phyloP scores from a whole-genome alignment of 163 green algal species.

The Chlamydomonas reinhardtii region DNA sequence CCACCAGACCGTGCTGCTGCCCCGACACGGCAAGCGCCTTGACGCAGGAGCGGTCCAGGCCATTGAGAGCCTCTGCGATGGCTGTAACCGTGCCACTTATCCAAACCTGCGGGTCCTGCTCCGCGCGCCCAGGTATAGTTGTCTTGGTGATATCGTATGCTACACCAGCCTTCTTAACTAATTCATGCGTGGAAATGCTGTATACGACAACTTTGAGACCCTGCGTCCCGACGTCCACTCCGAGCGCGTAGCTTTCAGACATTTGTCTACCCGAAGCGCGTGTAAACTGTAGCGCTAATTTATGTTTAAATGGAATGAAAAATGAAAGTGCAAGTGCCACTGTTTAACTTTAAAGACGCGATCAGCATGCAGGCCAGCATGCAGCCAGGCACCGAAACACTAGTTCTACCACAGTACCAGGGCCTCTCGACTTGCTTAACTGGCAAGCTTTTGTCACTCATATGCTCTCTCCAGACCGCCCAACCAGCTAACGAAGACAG shows the following conservation, averaged over 20 bases:
- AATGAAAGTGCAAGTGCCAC: no score
- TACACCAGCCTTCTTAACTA: neutral
- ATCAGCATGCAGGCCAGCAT: no score
- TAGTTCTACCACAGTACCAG: no score
- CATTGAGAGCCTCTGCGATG: constrained; percentile 56
- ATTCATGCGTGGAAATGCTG: neutral
- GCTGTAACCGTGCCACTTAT: constrained; percentile 36
- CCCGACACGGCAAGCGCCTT: constrained; percentile 82
- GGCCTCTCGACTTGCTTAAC: no score
- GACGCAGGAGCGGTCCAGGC: constrained; percentile 54
- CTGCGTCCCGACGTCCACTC: neutral
- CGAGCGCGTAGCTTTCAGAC: neutral
- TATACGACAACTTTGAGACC: neutral
- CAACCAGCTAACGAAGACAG: no score
- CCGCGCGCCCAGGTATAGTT: neutral
- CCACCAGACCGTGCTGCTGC: constrained; percentile 94
- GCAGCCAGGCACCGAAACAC: no score
- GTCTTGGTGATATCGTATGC: neutral
- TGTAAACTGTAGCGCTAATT: no score
- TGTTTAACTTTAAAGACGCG: no score
- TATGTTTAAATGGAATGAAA: no score
- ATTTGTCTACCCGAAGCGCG: no score
- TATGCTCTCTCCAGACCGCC: no score
- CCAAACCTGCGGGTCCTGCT: neutral
- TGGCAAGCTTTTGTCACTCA: no score